phyloP scores from a whole-genome alignment of 768 basidiomycete genomes.

The Antrodiella citrinella region DNA sequence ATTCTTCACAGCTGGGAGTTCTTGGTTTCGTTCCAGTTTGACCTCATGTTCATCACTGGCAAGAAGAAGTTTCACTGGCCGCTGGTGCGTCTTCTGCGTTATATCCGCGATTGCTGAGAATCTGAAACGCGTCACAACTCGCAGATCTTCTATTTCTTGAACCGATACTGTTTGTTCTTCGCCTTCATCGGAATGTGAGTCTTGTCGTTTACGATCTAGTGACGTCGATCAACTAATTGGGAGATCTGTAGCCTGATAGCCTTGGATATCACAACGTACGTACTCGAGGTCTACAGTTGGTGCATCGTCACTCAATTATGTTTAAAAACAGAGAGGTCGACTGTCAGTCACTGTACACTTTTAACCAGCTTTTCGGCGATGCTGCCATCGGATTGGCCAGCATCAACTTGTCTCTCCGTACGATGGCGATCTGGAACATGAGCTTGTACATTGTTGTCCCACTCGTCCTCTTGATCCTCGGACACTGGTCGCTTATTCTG shows the following conservation, averaged over 20 bases:
- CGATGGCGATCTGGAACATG: conserved; percentile 67
- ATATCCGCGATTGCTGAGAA: not conserved
- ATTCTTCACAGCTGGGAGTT: conserved; percentile 70
- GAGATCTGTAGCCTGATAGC: conserved; percentile 13
- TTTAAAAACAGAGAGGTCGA: conserved; percentile 32
- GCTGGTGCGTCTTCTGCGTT: conserved; percentile 35
- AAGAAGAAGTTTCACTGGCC: conserved; percentile 59
- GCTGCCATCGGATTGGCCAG: conserved; percentile 37
- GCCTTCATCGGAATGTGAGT: conserved; percentile 66
- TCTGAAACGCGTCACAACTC: no score
- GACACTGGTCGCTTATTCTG: conserved; percentile 64
- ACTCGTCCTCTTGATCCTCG: conserved; percentile 49
- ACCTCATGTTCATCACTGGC: conserved; percentile 52
- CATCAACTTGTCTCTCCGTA: conserved; percentile 39
- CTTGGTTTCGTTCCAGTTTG: conserved; percentile 52
- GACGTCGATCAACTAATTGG: no score
- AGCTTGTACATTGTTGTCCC: conserved; percentile 42
- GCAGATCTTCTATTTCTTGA: conserved; percentile 62
- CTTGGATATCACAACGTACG: conserved; percentile 11
- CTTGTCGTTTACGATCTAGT: not conserved
- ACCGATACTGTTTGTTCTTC: conserved; percentile 57
- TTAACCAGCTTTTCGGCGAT: conserved; percentile 42
- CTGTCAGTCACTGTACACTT: conserved; percentile 64
- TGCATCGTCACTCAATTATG: no score
- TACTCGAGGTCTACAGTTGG: no score